These are phyloP conservation scores for Rhizophora apiculata DNA, from an alignment of 345 rosid species.

Conservation along the genomic window DNA sequence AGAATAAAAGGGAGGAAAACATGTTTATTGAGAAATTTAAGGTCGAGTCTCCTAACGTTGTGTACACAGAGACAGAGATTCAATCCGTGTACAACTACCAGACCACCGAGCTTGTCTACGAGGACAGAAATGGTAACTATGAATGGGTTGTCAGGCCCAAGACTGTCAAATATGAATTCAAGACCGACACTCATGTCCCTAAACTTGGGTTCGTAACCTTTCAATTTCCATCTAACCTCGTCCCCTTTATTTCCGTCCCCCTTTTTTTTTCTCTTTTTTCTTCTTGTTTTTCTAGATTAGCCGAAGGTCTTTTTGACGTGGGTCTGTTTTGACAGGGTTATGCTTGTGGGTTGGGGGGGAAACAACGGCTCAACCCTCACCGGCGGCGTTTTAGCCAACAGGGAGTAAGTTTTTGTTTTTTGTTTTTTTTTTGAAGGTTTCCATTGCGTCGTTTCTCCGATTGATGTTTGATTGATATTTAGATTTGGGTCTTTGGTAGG, in stretches of 20 bases:
- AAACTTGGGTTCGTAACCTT: conserved; percentile 66
- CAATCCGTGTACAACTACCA: conserved; percentile 81
- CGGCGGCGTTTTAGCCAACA: conserved; percentile 83
- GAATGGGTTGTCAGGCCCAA: conserved; percentile 92
- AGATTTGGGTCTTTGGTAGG: conserved; percentile 4
- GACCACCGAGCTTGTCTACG: conserved; percentile 93
- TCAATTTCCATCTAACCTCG: not conserved
- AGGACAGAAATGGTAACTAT: conserved; percentile 66
- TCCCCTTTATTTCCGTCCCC: too few species aligned
- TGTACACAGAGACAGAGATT: conserved; percentile 80
- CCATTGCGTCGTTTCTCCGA: too few species aligned
- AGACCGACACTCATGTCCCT: conserved; percentile 68
- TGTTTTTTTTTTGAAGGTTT: not conserved
- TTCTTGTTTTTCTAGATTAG: not conserved
- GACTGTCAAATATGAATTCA: conserved; percentile 82
- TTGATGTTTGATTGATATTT: not conserved
- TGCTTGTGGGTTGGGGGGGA: conserved; percentile 99
- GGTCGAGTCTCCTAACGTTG: conserved; percentile 86
- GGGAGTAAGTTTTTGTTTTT: conserved; percentile 57
- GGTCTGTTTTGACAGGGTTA: conserved; percentile 45
- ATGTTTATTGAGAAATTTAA: conserved; percentile 87
- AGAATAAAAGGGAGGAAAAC: conserved; percentile 6
- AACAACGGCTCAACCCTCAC: conserved; percentile 94
- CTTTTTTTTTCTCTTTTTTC: not conserved
- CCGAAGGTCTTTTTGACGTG: not conserved